Conservation (phyloP, 305 asterid genomes). For the Lippia alba region DNA sequence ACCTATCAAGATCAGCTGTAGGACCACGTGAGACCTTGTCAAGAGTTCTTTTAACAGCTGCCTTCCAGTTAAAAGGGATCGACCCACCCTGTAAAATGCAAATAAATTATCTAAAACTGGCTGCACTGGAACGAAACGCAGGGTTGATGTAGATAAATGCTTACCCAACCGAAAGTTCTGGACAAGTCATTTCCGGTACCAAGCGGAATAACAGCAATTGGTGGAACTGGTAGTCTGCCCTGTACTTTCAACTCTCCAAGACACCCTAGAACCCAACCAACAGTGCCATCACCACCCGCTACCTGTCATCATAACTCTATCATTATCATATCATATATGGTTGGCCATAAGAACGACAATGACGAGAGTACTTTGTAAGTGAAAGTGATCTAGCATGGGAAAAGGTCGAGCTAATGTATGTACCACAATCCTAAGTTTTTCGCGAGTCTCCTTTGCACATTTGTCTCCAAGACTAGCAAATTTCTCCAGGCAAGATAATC, state of each 20-base stretch:
- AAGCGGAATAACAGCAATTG: slow-evolving; percentile 82
- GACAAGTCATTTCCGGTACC: slow-evolving; percentile 96
- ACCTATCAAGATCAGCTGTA: slow-evolving; percentile 77
- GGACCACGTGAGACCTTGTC: slow-evolving; percentile 63
- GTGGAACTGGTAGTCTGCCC: slow-evolving; percentile 69
- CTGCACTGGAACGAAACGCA: slow-evolving; percentile 19
- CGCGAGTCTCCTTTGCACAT: slow-evolving; percentile 82
- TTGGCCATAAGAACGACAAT: slow-evolving; percentile 20
- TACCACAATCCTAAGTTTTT: slow-evolving; percentile 91
- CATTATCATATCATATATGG: slow-evolving; percentile 15
- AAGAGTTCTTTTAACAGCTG: slow-evolving; percentile 78
- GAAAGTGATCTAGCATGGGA: slow-evolving; percentile 8
- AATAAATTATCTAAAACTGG: slow-evolving; percentile 31
- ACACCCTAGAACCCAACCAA: slow-evolving; percentile 96
- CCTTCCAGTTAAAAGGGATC: slow-evolving; percentile 86
- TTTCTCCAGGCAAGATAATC: slow-evolving; percentile 87
- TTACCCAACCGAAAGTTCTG: slow-evolving; percentile 91
- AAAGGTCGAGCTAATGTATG: slow-evolving; percentile 27
- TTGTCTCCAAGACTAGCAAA: slow-evolving; percentile 76
- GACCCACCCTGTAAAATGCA: slow-evolving; percentile 76
- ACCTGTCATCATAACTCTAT: slow-evolving; percentile 56
- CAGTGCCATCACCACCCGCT: slow-evolving; percentile 98
- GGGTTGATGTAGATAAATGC: slow-evolving; percentile 36
- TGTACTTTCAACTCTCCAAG: slow-evolving; percentile 76
- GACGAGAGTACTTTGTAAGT: neutral